Evolutionary conservation across 768 basidiomycete species (phyloP), one percentile per base, ranked within the genome.

Genomic region (Paxillus involutus): DNA sequence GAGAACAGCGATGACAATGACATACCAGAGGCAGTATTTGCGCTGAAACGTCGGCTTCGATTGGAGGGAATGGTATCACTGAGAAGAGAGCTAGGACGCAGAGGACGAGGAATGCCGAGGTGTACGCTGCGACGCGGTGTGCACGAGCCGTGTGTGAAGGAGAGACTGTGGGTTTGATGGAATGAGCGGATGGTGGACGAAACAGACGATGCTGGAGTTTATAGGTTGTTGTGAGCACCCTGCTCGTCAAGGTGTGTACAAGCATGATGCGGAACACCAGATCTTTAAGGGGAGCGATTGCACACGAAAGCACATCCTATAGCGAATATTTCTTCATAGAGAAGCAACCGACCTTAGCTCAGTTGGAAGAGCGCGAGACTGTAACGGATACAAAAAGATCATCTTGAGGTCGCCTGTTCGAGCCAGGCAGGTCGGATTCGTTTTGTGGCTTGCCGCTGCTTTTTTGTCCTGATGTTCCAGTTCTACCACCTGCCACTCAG

Each of bases 11-110:
- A 21, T 21, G 21, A 73, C 85, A 64, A 21, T 21, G 21, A 73
- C 85, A 64, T 53, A 88, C 87, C 58, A 85, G 79, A 21, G 86
- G 82, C 44, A 88, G 62, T 29, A 89, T 71, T 51, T 82, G 67
- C 51, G 75, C 68, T 11, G 75, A 74, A 16, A 72, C 68, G 30
- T 74, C 71, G 10, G 74, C 64, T 13, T 80, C 75, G 33, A 86
- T 44, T 26, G 85, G 69, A 4, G 86, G 86, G 16, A 85, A 68
- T 0, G 82, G 74, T 19, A 88, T 54, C 33, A 80, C 42, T 11
- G 49, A 44, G 13, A 84, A 80, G 60, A 85, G 71, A 11, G 77
- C 73, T 55, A 86, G 76, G 55, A 86, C 52, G 72, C 89, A 90
- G 51, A 81, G 36, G 21, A 75, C 52, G 29, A 75, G 63, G 55